Base-by-base conservation (phyloP, 148 eudicot species). In the Spergularia bocconei region DNA sequence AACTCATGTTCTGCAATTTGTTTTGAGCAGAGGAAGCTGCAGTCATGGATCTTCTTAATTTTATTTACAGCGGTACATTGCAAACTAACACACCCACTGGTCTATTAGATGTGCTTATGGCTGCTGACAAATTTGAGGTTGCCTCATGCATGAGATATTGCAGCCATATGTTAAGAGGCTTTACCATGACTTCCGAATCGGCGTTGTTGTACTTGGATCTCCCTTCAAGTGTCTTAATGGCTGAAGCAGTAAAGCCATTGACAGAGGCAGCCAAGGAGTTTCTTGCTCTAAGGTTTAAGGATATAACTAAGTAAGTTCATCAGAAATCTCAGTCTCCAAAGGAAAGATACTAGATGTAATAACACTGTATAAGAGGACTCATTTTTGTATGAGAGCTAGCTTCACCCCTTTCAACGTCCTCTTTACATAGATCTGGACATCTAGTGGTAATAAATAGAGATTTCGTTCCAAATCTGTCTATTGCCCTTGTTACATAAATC, bases 101-200 rank as follows among this genome's bases (percentile, higher is more conserved):
- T 77, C 70, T 93, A 80, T 80, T 93, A 70, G 93, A 91, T 80
- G 90, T 93, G 75, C 85, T 93, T 64, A 91, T 93, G 91, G 88
- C 88, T 77, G 98, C 98, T 29, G 88, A 89, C 74, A 89, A 93
- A 71, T 93, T 80, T 53, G 93, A 87, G 79, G 95, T 92, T 72
- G 82, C 92, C 61, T 93, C 96, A 51, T 93, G 98, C 83, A 88
- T 88, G 91, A 82, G 87, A 80, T 82, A 88, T 63, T 90, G 97
- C 81, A 85, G 93, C 74, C 84, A 70, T 54, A 70, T 81, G 52
- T 79, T 93, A 77, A 80, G 84, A 21, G 83, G 83, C 41, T 74
- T 82, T 64, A 78, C 91, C 50, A 93, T 91, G 93, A 88, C 90
- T 66, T 69, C 83, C 13, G 98, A 91, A 70, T 85, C 91, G 70